Evolutionary conservation across 108 stramenopile genomes (phyloP).

Genomic region (Nitzschia sp.): DNA sequence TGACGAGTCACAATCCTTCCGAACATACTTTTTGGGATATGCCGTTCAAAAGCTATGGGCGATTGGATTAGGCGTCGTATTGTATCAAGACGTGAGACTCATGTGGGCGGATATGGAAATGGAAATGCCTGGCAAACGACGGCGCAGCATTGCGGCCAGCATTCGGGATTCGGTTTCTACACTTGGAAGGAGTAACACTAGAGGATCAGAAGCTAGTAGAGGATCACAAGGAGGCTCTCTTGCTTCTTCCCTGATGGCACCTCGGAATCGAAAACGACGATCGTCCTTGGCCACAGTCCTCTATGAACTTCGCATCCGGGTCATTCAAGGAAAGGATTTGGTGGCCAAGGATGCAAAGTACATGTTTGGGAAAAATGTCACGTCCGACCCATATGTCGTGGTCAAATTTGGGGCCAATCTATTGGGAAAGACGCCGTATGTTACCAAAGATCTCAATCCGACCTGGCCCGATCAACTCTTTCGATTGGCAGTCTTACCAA

Average conservation of each 20-base stretch:
- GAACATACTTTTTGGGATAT: constrained; percentile 7
- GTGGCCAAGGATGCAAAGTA: constrained; percentile 19
- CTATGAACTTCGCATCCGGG: background rate
- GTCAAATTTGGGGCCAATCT: constrained; percentile 5
- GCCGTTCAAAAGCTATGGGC: constrained; percentile 15
- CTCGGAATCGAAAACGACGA: background rate
- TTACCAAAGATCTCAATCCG: constrained; percentile 17
- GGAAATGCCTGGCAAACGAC: no score
- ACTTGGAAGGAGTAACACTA: background rate
- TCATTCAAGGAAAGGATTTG: constrained; percentile 14
- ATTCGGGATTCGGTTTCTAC: no score
- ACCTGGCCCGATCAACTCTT: constrained; percentile 4
- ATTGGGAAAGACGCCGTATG: constrained; percentile 17
- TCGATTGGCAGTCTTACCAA: constrained; percentile 6
- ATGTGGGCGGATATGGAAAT: background rate
- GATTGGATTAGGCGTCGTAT: background rate
- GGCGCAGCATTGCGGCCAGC: no score
- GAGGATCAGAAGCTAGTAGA: background rate
- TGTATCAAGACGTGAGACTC: constrained; percentile 2
- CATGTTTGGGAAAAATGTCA: constrained; percentile 1
- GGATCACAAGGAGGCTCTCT: background rate
- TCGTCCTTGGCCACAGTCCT: background rate
- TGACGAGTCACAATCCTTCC: background rate
- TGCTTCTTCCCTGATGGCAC: background rate
- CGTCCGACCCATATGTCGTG: constrained; percentile 21